Evolutionary conservation across 208 protist species (phyloP), one percentile per base, ranked within the genome.

Genomic region (Wallacemonas rigidus): DNA sequence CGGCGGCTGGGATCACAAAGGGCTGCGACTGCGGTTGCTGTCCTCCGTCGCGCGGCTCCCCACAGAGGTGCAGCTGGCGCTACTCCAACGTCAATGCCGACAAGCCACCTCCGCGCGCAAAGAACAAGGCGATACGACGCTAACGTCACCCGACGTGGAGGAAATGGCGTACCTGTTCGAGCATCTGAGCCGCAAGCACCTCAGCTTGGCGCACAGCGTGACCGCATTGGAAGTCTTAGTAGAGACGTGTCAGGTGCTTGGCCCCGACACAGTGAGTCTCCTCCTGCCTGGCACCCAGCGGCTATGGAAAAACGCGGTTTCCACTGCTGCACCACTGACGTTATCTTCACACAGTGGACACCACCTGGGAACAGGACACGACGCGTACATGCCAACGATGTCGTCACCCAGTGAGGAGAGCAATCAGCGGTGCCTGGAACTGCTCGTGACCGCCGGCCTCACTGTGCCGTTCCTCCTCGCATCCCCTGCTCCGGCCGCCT

Each of bases 161-260:
- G 60, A 65, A 41, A 38, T 65, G n/a, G 60, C 60, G 11, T 65
- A 65, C 1, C 60, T 65, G 3, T 65, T 50, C 26, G 60, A 65
- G 60, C 60, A 65, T 26, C 43, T 65, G 12, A 50, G 60, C 60
- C 60, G 60, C 36, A 65, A 65, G n/a, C 36, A 26, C 41, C 43
- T 65, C 11, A 50, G 15, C 41, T 6, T 50, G 40, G 40, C 60
- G 7, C 60, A 65, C 40, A 9, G 40, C 41, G 3, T 50, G 43
- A 48, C n/a, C 3, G 17, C 50, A 12, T 26, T 65, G 60, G 60
- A 65, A 26, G 6, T 15, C n/a, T 14, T 65, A 4, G 40, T 45
- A 2, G 60, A 45, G 38, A 35, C 60, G 43, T 65, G 41, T 12
- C 6, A 7, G 12, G 3, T 41, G n/a, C 7, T 3, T 6, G 5